Evolutionary conservation across 2,329 filamentous ascomycete species (phyloP), one percentile per base, ranked within the genome.

Genomic region (Elsinoe perseae): DNA sequence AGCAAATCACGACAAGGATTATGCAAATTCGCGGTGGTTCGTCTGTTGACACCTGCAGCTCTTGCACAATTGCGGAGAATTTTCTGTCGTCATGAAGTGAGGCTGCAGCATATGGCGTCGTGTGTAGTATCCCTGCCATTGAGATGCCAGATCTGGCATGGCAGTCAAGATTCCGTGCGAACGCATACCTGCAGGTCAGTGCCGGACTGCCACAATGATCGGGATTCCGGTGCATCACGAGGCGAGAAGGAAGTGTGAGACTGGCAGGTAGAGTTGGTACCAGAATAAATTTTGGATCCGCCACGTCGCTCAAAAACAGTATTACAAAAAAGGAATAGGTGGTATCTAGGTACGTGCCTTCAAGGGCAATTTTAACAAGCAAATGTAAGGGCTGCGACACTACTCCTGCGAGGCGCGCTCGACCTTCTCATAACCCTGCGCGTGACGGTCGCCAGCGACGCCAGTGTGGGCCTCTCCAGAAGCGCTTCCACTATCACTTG

Each of bases 361-460:
- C 48, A n/a, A 21, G 40, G 46, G 34, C 55, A 65, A 36, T 21
- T 38, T 36, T 14, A 28, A 52, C 48, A 52, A 52, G 25, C 48
- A 52, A 25, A 20, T 14, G 18, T 18, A n/a, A 28, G 30, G 18
- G 43, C 43, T 25, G 9, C 2, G 4, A 16, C 30, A 18, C 28
- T 38, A 36, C 48, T 28, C 36, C 2, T 48, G 21, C 7, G 48
- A 34, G 43, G 61, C 63, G 21, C 61, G 60, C 62, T 70, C 67
- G 40, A 59, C 63, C 65, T 78, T 72, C 64, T 79, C 76, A 8
- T 72, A 73, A 16, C 75, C 75, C 30, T 80, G 61, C 14, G 69
- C 78, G 57, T 81, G 78, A 36, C 79, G 70, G 60, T 80, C 77
- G 21, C 78, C 78, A 21, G 65, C 72, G 43, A 80, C 72, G 20